These are phyloP conservation scores for Tricladium varicosporioides DNA, from an alignment of 2,329 filamentous ascomycete genomes.

Conservation along the genomic window DNA sequence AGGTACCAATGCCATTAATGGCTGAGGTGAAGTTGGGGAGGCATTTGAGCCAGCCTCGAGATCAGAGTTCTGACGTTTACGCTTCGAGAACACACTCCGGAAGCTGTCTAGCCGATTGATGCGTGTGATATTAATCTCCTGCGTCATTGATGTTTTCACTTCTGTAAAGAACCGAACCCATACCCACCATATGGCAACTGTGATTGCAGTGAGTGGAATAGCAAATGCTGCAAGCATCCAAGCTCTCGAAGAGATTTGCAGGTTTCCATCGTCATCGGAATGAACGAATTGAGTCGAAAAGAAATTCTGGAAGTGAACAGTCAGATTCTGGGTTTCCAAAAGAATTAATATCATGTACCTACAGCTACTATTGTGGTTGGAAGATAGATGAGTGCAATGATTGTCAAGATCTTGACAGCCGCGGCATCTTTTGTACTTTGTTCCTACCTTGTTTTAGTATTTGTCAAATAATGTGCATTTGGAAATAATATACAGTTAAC, in stretches of 20 bases:
- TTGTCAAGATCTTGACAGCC: slow-evolving; percentile 27
- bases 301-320: slow-evolving; percentile 17
- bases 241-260: slow-evolving; percentile 13
- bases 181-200: slow-evolving; percentile 22
- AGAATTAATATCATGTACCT: slow-evolving; percentile 2
- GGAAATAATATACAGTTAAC: neutral
- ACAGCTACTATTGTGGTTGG: slow-evolving; percentile 26
- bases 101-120: too few relatives aligned
- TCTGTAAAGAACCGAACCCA: slow-evolving; percentile 20
- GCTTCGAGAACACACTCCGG: neutral
- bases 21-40: too few relatives aligned
- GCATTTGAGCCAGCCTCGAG: too few relatives aligned
- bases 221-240: slow-evolving; percentile 25
- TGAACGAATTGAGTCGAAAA: slow-evolving; percentile 27
- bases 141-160: neutral
- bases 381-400: slow-evolving; percentile 27
- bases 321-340: neutral
- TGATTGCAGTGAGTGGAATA: slow-evolving; percentile 22
- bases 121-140: too few relatives aligned
- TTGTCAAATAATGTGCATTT: neutral
- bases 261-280: slow-evolving; percentile 10
- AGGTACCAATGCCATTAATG: too few relatives aligned
- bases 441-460: slow-evolving; percentile 13
- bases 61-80: too few relatives aligned
- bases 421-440: slow-evolving; percentile 25